Percentiles rank a stretch among this genome's conserved stretches.
Conservation (phyloP, 163 green algal species). For the Prototheca wickerhamii region DNA sequence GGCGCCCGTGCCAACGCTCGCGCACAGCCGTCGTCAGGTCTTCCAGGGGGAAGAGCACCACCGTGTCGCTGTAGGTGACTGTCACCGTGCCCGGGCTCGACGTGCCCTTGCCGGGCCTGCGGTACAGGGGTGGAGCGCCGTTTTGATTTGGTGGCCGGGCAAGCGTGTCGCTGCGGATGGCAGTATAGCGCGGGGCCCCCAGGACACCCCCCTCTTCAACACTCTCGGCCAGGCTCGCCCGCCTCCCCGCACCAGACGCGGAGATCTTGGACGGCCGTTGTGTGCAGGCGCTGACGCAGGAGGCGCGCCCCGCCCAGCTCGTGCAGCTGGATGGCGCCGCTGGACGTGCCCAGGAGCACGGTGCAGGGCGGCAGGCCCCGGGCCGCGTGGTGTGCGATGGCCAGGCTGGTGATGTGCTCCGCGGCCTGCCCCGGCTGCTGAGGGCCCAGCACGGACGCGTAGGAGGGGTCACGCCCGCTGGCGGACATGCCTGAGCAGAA, state of each 20-base stretch:
- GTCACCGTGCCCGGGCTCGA: too few species aligned
- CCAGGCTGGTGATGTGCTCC: not conserved
- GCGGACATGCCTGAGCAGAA: not conserved
- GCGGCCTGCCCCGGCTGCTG: too few species aligned
- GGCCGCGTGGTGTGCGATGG: not conserved
- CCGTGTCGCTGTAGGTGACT: too few species aligned
- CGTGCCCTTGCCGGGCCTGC: too few species aligned
- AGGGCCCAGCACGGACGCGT: not conserved
- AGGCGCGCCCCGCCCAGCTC: conserved; percentile 20
- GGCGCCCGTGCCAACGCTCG: not conserved
- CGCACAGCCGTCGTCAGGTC: conserved; percentile 6
- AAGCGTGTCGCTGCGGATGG: too few species aligned
- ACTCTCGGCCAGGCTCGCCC: not conserved
- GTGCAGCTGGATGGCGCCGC: conserved; percentile 48
- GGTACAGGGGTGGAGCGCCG: too few species aligned
- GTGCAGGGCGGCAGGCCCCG: too few species aligned
- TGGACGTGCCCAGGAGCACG: conserved; percentile 35
- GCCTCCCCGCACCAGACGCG: not conserved
- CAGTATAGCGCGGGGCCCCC: not conserved
- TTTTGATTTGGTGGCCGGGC: too few species aligned
- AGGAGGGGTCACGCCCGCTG: not conserved
- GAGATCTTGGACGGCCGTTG: conserved; percentile 11
- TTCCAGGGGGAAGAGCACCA: conserved; percentile 1
- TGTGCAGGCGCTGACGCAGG: conserved; percentile 29
- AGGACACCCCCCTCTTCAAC: not conserved